Evolutionary conservation across 371 early-diverging fungal genomes (phyloP), one percentile per base, ranked within the genome.

Genomic region (Neoconidiobolus thromboides): DNA sequence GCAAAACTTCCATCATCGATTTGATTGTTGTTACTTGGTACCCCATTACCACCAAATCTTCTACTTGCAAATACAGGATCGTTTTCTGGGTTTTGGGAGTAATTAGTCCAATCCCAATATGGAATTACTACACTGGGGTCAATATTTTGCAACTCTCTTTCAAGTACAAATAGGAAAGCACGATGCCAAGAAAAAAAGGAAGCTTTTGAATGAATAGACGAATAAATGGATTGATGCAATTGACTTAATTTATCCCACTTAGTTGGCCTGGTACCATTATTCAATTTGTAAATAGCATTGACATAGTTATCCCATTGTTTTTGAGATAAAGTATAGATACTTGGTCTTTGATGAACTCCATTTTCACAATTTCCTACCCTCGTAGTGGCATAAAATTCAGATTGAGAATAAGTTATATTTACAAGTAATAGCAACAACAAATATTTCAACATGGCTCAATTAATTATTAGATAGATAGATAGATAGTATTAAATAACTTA

Each of bases 121-220:
- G 62, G 56, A 4, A 62, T 44, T 14, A 42, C 39, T 12, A 62
- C 49, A 2, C 15, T 47, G 9, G 12, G 2, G 43, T 62, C 62
- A 43, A 56, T 56, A 4, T 55, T 47, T 48, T 38, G 43, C 39
- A 62, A 40, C n/a, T 37, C 38, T 5, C 3, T 15, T 38, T 62
- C 62, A 3, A 62, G 42, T 2, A 40, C 49, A 3, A 46, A 38
- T n/a, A 62, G 40, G 48, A 48, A 62, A 6, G 38, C 48, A 7
- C 62, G 55, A 56, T 62, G 62, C 62, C 62, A 62, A 26, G 62
- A 41, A 5, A 62, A 41, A 39, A 62, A 62, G 12, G n/a, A 15
- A 14, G 62, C 48, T 15, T 41, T 53, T 1, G 54, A 15, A 42
- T 62, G 62, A n/a, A 59, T 49, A 10, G 47, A 4, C 2, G 48